Conservation (phyloP, 2,329 filamentous ascomycete species). For the Arthrobotrys iridis region DNA sequence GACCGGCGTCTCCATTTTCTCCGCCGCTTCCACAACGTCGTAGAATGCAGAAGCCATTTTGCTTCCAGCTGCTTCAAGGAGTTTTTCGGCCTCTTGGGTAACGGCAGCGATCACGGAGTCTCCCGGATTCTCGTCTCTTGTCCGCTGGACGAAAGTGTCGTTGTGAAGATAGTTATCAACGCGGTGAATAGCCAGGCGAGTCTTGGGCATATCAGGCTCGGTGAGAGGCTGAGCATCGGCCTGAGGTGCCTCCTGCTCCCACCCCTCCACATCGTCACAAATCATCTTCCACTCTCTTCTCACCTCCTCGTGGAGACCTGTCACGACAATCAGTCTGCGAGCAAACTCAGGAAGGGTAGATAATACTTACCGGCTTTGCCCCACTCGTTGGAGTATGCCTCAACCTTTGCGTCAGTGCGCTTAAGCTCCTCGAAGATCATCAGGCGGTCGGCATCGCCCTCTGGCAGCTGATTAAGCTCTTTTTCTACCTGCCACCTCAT, state of each 20-base stretch:
- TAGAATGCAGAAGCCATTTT: conserved; percentile 24
- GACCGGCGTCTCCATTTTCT: conserved; percentile 22
- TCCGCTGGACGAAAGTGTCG: conserved; percentile 25
- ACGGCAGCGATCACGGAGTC: conserved; percentile 25
- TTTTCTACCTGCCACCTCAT: conserved; percentile 41
- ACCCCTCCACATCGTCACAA: conserved; percentile 21
- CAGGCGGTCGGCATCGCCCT: conserved; percentile 14
- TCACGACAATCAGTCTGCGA: not conserved
- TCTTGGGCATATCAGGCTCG: conserved; percentile 12
- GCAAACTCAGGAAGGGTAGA: not conserved
- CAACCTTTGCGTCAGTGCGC: conserved; percentile 8
- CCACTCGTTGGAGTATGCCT: conserved; percentile 32
- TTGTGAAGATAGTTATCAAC: conserved; percentile 15
- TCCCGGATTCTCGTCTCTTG: conserved; percentile 28
- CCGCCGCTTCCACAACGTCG: conserved; percentile 6
- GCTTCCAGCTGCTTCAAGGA: conserved; percentile 22
- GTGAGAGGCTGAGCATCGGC: conserved; percentile 8
- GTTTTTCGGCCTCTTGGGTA: conserved; percentile 11
- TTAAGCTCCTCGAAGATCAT: conserved; percentile 20
- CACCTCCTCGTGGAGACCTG: conserved; percentile 12
- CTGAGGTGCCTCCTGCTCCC: conserved; percentile 17
- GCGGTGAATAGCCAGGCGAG: conserved; percentile 30
- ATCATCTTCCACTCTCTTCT: conserved; percentile 20
- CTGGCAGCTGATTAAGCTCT: conserved; percentile 25
- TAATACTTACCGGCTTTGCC: conserved; percentile 22